A percentile compares a stretch with the other conserved stretches of the same genome.
phyloP scores from a whole-genome alignment of 208 protist species.

The Leishmania guyanensis region DNA sequence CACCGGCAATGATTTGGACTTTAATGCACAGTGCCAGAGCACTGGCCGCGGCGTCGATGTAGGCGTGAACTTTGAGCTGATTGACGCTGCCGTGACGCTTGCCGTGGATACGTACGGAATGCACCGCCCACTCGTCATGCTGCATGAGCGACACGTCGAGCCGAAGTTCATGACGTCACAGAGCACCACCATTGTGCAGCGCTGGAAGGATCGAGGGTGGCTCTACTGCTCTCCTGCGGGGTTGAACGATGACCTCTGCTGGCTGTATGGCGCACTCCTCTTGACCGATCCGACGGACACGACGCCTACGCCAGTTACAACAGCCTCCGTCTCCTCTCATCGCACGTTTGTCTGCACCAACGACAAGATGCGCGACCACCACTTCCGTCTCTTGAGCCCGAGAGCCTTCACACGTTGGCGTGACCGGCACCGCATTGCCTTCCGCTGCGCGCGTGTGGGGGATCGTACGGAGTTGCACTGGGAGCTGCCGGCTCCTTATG shows the following conservation, averaged over 20 bases:
- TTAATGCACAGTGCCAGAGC: slow-evolving; percentile 31
- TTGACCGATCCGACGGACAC: slow-evolving; percentile 49
- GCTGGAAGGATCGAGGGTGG: slow-evolving; percentile 45
- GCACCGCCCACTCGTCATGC: slow-evolving; percentile 60
- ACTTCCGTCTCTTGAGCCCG: slow-evolving; percentile 74
- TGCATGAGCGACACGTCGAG: slow-evolving; percentile 77
- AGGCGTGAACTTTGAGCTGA: slow-evolving; percentile 61
- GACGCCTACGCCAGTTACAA: neutral
- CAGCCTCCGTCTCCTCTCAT: slow-evolving; percentile 6
- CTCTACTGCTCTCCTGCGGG: slow-evolving; percentile 62
- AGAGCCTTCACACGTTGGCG: slow-evolving; percentile 78
- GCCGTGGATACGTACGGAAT: slow-evolving; percentile 41
- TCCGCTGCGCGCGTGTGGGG: slow-evolving; percentile 50
- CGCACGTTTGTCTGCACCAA: slow-evolving; percentile 73
- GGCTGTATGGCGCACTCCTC: slow-evolving; percentile 71
- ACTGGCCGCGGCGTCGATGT: slow-evolving; percentile 53
- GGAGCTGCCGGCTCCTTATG: slow-evolving; percentile 50
- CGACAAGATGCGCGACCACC: slow-evolving; percentile 85
- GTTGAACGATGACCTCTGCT: slow-evolving; percentile 84
- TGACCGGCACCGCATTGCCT: slow-evolving; percentile 65
- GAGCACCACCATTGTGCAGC: slow-evolving; percentile 36
- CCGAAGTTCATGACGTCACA: slow-evolving; percentile 37
- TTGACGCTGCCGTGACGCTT: slow-evolving; percentile 56
- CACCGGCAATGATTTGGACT: slow-evolving; percentile 34
- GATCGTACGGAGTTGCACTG: slow-evolving; percentile 44